Conservation (phyloP, 2,329 filamentous ascomycete genomes). For the Fusarium verticillioides region DNA sequence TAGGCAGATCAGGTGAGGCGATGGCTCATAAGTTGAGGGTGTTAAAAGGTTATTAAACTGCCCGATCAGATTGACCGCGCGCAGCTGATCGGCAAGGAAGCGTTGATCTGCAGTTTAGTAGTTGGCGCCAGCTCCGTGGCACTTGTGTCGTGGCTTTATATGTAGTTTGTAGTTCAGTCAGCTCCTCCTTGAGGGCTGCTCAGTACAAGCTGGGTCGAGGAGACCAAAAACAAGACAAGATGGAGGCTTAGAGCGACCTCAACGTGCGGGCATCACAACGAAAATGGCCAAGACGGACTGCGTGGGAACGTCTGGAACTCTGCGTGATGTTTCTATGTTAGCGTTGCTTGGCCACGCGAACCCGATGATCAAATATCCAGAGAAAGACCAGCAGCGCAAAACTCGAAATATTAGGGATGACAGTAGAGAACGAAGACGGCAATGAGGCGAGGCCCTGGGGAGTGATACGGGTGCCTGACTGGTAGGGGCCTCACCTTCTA, state of each 20-base stretch:
- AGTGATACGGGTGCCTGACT: not conserved
- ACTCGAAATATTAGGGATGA: not conserved
- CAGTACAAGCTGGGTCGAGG: constrained; percentile 1
- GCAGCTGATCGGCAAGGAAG: constrained; percentile 1
- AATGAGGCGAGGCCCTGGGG: not conserved
- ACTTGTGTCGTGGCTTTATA: not conserved
- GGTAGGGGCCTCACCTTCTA: not conserved
- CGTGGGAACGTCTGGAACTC: not conserved
- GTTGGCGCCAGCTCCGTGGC: not conserved
- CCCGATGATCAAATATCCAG: constrained; percentile 9
- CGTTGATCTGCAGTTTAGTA: not conserved
- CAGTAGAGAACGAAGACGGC: not conserved
- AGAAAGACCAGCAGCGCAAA: not conserved
- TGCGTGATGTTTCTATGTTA: not conserved
- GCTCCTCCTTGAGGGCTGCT: not conserved
- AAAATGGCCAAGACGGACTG: not conserved
- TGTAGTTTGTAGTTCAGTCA: not conserved
- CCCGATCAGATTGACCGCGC: constrained; percentile 2
- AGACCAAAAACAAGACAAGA: constrained; percentile 1
- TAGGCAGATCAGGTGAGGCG: constrained; percentile 15
- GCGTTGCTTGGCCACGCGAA: not conserved
- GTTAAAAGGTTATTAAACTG: not conserved
- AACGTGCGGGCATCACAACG: constrained; percentile 16
- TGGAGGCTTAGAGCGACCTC: not conserved
- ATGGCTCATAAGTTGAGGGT: constrained; percentile 34